A percentile compares a stretch with the other conserved stretches of the same genome.
Evolutionary conservation across 148 eudicot species (phyloP).

Genomic region (Silene latifolia): DNA sequence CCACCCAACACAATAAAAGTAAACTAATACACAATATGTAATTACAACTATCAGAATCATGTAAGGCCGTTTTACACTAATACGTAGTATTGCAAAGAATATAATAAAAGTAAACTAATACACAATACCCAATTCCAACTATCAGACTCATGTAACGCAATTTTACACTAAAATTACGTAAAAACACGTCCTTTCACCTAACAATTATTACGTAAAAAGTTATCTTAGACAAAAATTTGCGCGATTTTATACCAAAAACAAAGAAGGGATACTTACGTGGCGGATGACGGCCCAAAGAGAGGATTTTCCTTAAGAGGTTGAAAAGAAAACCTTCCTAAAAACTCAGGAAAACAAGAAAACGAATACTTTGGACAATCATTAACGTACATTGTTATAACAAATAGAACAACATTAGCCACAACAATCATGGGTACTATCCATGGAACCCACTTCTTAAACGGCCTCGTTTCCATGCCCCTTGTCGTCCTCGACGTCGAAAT

Average conservation of each 20-base stretch:
- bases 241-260: background rate
- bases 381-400: conserved; percentile 49
- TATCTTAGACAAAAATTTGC: background rate
- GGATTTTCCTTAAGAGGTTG: conserved; percentile 70
- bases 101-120: too few species aligned
- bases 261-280: conserved; percentile 38
- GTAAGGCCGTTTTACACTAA: background rate
- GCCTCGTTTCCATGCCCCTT: conserved; percentile 22
- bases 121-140: background rate
- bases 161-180: background rate
- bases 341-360: conserved; percentile 27
- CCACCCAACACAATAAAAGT: too few species aligned
- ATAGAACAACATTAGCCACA: conserved; percentile 37
- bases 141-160: background rate
- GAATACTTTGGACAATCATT: conserved; percentile 63
- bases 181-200: background rate
- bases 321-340: conserved; percentile 61
- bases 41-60: background rate
- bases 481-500: conserved; percentile 15
- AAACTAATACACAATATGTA: too few species aligned
- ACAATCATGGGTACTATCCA: conserved; percentile 60
- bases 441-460: conserved; percentile 45
- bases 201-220: too few species aligned
- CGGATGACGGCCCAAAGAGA: conserved; percentile 70
- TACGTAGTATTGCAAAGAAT: too few species aligned